A percentile compares a stretch with the other conserved stretches of the same genome.
Evolutionary conservation across 306 rosid species (phyloP).

Genomic region (Luffa aegyptiaca): DNA sequence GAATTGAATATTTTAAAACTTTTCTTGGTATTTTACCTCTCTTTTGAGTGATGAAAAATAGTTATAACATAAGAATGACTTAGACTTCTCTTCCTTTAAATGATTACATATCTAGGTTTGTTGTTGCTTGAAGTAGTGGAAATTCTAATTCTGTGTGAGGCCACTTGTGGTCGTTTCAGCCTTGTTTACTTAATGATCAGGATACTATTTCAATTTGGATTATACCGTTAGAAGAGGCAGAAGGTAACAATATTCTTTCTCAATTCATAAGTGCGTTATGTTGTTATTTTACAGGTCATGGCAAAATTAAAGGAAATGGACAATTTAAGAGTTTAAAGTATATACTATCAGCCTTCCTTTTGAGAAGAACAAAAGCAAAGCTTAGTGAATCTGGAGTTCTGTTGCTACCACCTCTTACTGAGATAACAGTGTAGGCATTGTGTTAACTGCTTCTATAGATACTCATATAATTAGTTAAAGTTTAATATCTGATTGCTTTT

Average conservation of each 20-base stretch:
- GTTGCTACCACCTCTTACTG: constrained; percentile 75
- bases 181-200: not conserved
- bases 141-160: not conserved
- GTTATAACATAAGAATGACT: not conserved
- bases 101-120: not conserved
- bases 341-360: constrained; percentile 70
- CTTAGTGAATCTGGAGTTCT: constrained; percentile 71
- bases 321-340: constrained; percentile 47
- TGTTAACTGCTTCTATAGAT: not conserved
- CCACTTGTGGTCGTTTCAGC: not conserved
- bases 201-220: not conserved
- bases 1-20: constrained; percentile 1
- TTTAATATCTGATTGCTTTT: constrained; percentile 15
- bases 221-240: not conserved
- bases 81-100: not conserved
- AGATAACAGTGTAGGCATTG: constrained; percentile 59
- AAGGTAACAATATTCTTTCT: not conserved
- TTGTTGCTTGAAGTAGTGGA: not conserved
- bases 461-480: not conserved
- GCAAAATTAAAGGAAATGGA: constrained; percentile 32
- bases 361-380: constrained; percentile 77
- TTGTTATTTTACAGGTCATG: constrained; percentile 39
- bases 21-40: not conserved
- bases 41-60: not conserved
- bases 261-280: not conserved